These are phyloP conservation scores for Xerocomellus intermedius DNA, from an alignment of 768 basidiomycete species.

Conservation along the genomic window DNA sequence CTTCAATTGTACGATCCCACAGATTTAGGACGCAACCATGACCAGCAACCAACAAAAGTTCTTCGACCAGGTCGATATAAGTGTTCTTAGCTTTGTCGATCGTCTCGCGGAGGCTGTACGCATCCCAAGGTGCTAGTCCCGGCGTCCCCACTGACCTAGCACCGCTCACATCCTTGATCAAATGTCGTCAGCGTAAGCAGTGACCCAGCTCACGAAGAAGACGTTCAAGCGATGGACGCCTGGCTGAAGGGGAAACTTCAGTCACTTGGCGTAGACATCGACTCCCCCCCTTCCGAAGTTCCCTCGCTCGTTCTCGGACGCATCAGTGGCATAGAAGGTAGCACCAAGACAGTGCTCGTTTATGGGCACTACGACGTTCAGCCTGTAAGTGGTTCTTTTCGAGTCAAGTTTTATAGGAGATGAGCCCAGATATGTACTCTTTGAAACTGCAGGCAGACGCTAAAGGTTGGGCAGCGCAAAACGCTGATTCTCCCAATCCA, in stretches of 20 bases:
- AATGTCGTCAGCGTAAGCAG: neutral
- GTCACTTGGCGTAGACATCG: neutral
- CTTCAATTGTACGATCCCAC: neutral
- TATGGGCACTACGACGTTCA: constrained; percentile 95
- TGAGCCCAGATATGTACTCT: neutral
- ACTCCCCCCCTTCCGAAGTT: neutral
- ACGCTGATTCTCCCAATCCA: neutral
- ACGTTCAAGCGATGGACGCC: neutral
- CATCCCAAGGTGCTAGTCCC: neutral
- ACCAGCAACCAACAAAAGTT: neutral
- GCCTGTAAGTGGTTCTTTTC: constrained; percentile 50
- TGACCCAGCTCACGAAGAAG: neutral
- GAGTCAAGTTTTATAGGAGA: neutral
- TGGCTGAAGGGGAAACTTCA: neutral
- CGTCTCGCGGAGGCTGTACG: neutral
- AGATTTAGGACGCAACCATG: neutral
- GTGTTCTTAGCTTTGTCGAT: neutral
- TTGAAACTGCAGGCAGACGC: neutral
- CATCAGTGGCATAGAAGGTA: neutral
- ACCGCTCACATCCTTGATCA: neutral
- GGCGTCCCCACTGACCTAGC: neutral
- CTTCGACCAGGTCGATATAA: neutral
- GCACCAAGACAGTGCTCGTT: constrained; percentile 62
- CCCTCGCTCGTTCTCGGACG: constrained; percentile 1
- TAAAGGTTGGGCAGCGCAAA: neutral